phyloP scores from a whole-genome alignment of 495 filamentous ascomycete genomes.

The Amphirosellinia nigrospora region DNA sequence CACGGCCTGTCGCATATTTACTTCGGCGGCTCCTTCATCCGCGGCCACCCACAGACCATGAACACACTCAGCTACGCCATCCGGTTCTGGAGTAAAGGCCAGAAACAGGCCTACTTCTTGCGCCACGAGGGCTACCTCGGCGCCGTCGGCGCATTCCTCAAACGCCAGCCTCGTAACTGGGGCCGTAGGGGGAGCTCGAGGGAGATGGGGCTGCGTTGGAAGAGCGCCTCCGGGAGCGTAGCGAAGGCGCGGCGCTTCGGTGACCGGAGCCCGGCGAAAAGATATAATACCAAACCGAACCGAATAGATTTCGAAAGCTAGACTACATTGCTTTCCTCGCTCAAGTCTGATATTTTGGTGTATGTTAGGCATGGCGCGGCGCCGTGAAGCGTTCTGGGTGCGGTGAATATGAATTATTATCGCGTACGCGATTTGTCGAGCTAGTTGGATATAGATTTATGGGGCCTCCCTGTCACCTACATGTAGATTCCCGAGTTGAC shows the following conservation, averaged over 20 bases:
- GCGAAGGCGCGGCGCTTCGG: neutral
- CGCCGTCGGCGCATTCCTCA: constrained; percentile 94
- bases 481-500: neutral
- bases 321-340: neutral
- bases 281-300: neutral
- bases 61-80: constrained; percentile 95
- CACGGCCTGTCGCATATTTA: constrained; percentile 91
- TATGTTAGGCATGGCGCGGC: constrained; percentile 6
- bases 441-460: neutral
- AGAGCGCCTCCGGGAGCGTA: constrained; percentile 24
- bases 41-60: constrained; percentile 96
- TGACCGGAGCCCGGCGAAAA: neutral
- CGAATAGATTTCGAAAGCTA: neutral
- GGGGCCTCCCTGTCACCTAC: neutral
- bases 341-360: neutral
- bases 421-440: too few relatives aligned
- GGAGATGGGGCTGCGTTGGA: constrained; percentile 33
- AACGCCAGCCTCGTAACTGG: constrained; percentile 90
- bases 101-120: constrained; percentile 94
- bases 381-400: constrained; percentile 20
- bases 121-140: constrained; percentile 96
- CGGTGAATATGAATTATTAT: neutral
- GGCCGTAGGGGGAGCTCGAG: constrained; percentile 78
- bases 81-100: constrained; percentile 93
- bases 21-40: constrained; percentile 96